A percentile compares a stretch with the other conserved stretches of the same genome.
Conservation (phyloP, 768 basidiomycete species). For the Leucogyrophana mollusca region DNA sequence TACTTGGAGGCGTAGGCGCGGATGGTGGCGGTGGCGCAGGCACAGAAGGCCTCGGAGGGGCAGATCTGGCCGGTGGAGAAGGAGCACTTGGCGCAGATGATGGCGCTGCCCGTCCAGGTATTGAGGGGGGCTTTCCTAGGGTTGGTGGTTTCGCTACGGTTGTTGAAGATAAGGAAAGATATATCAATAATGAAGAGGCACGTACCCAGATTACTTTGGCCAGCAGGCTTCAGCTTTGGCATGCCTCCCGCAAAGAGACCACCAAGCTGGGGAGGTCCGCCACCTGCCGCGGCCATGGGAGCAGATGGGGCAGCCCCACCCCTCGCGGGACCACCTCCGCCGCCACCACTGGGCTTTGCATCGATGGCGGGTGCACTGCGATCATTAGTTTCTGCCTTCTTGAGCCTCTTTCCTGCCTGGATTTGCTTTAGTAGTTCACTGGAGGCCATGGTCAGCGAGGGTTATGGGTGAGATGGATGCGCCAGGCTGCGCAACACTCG, state of each 20-base stretch:
- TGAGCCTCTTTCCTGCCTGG: constrained; percentile 78
- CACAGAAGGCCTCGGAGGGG: constrained; percentile 28
- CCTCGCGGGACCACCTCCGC: constrained; percentile 29
- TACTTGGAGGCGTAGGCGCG: constrained; percentile 34
- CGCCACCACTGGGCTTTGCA: constrained; percentile 37
- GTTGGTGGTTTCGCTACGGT: constrained; percentile 56
- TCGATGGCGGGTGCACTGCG: constrained; percentile 70
- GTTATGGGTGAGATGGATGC: neutral
- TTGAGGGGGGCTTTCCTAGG: constrained; percentile 64
- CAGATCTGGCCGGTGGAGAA: constrained; percentile 25
- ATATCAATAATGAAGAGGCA: constrained; percentile 12
- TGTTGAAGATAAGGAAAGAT: constrained; percentile 9
- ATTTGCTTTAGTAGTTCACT: constrained; percentile 78
- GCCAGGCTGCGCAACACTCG: neutral
- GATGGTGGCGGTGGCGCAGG: constrained; percentile 34
- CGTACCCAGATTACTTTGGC: constrained; percentile 56
- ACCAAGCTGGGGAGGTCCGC: constrained; percentile 78
- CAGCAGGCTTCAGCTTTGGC: constrained; percentile 86
- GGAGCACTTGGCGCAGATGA: constrained; percentile 25
- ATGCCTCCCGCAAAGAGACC: constrained; percentile 89
- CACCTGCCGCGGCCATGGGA: constrained; percentile 23
- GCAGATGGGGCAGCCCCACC: constrained; percentile 17
- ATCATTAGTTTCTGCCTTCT: constrained; percentile 83
- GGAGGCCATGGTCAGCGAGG: constrained; percentile 54
- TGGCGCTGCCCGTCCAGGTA: constrained; percentile 50